A percentile compares a stretch with the other conserved stretches of the same genome.
These are phyloP conservation scores for Corymbia maculata DNA, from an alignment of 345 rosid species.

Conservation along the genomic window DNA sequence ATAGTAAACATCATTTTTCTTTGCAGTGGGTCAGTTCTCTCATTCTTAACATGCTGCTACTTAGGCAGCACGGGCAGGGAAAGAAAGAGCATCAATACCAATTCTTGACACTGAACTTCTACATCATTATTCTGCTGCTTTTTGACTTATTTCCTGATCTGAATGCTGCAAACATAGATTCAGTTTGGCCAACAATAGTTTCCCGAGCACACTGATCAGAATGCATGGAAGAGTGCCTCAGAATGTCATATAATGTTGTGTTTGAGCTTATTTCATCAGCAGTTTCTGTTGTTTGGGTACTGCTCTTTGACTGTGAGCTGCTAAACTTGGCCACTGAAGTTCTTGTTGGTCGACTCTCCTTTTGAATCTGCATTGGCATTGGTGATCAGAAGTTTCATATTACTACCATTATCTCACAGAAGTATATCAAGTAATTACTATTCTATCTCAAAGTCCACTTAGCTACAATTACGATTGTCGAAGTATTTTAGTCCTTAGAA, in stretches of 20 bases:
- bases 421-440: not conserved
- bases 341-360: slow-evolving; percentile 35
- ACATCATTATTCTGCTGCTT: slow-evolving; percentile 3
- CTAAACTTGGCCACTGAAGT: slow-evolving; percentile 47
- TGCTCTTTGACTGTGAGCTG: slow-evolving; percentile 37
- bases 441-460: not conserved
- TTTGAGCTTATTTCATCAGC: slow-evolving; percentile 26
- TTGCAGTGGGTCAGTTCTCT: not conserved
- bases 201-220: slow-evolving; percentile 19
- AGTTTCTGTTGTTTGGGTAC: slow-evolving; percentile 15
- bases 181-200: slow-evolving; percentile 30
- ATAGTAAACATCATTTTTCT: not conserved
- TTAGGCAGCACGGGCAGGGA: not conserved
- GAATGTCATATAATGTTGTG: slow-evolving; percentile 50
- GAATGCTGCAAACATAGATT: slow-evolving; percentile 75
- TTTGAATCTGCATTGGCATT: slow-evolving; percentile 32
- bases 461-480: not conserved
- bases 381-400: not conserved
- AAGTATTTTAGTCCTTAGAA: not conserved
- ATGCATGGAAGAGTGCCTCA: slow-evolving; percentile 46
- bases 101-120: not conserved
- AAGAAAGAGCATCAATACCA: not conserved
- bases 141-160: slow-evolving; percentile 44
- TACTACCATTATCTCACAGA: not conserved
- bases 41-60: not conserved